Conservation (phyloP, 1,284 basidiomycete genomes). For the Phylloboletellus chloephorus region DNA sequence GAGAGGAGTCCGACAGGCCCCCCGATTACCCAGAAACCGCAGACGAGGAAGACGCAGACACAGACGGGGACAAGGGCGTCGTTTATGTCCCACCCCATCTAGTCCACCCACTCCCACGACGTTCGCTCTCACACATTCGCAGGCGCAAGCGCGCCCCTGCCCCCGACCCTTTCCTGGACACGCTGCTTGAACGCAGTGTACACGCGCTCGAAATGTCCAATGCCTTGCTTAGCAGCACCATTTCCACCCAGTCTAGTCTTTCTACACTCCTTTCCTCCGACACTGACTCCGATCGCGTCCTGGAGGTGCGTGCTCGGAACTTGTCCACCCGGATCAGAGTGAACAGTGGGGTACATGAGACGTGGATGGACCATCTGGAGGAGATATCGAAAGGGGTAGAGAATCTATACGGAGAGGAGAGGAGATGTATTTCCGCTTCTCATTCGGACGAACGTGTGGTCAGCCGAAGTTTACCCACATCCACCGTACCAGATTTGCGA, state of each 20-base stretch:
- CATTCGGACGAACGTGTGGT: conserved; percentile 32
- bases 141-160: conserved; percentile 22
- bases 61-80: conserved; percentile 33
- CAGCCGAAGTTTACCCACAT: conserved; percentile 50
- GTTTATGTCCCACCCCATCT: conserved; percentile 30
- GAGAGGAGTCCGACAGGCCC: conserved; percentile 48
- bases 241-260: conserved; percentile 62
- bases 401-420: conserved; percentile 39
- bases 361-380: conserved; percentile 64
- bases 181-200: conserved; percentile 72
- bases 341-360: conserved; percentile 39
- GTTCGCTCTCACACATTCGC: conserved; percentile 14
- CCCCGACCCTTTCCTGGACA: conserved; percentile 54
- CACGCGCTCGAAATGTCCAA: conserved; percentile 81
- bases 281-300: conserved; percentile 34
- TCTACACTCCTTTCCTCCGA: conserved; percentile 42
- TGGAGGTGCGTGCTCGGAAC: conserved; percentile 43
- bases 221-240: conserved; percentile 63
- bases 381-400: conserved; percentile 60
- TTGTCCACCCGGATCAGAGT: conserved; percentile 48
- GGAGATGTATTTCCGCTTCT: conserved; percentile 5
- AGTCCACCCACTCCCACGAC: conserved; percentile 16
- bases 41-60: conserved; percentile 70
- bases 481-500: conserved; percentile 27
- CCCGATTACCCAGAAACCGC: conserved; percentile 72